Percentiles rank a stretch among this genome's conserved stretches.
phyloP scores from a whole-genome alignment of 202 grass and related monocot species.

The Eragrostis tef region DNA sequence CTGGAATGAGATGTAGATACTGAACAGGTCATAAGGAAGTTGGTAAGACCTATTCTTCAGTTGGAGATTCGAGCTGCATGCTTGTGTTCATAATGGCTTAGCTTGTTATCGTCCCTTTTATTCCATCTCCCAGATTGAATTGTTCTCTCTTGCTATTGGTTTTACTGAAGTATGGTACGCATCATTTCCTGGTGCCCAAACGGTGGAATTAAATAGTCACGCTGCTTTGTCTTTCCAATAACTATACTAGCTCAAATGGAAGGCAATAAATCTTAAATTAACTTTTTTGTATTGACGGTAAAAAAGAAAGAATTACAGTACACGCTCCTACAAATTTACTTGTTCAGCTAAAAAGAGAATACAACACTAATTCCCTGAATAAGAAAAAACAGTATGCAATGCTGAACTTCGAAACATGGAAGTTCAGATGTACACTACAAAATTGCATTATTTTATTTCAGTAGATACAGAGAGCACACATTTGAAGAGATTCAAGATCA shows the following conservation, averaged over 20 bases:
- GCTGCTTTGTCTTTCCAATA: neutral
- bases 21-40: constrained; percentile 18
- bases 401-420: constrained; percentile 29
- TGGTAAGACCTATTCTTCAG: constrained; percentile 7
- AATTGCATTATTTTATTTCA: constrained; percentile 29
- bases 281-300: neutral
- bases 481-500: constrained; percentile 20
- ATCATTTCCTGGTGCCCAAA: neutral
- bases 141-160: neutral
- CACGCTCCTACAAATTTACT: neutral
- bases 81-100: constrained; percentile 4
- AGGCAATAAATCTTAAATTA: neutral
- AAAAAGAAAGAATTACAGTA: neutral
- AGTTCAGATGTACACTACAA: neutral
- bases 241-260: neutral
- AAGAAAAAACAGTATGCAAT: neutral
- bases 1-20: constrained; percentile 1
- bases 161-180: too few relatives aligned
- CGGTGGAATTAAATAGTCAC: too few relatives aligned
- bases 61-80: constrained; percentile 20
- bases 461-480: constrained; percentile 1
- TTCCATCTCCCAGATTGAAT: constrained; percentile 4
- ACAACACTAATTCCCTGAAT: neutral
- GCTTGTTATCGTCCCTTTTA: neutral
- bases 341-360: neutral